Percentiles rank a stretch among this genome's conserved stretches.
These are phyloP conservation scores for Glaciozyma martinii DNA, from an alignment of 768 basidiomycete species.

Conservation along the genomic window DNA sequence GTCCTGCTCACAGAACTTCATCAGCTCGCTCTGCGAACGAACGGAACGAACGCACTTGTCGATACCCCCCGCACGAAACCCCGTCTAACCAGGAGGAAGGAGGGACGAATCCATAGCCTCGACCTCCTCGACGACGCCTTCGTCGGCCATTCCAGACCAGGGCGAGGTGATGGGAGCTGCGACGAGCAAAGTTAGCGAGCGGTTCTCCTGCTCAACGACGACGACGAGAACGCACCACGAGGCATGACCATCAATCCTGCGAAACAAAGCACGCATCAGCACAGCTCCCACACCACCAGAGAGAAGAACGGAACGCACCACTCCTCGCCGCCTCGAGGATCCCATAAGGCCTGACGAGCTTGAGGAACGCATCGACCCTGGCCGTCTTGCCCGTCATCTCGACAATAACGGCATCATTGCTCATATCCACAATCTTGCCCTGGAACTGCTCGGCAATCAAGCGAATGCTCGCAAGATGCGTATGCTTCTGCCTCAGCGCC, in stretches of 20 bases:
- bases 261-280: neutral
- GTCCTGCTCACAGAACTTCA: no score
- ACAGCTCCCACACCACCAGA: neutral
- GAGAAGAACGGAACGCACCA: constrained; percentile 50
- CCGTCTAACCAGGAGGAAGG: constrained; percentile 72
- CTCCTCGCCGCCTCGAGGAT: constrained; percentile 90
- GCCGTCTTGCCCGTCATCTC: constrained; percentile 88
- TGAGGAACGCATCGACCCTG: constrained; percentile 86
- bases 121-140: constrained; percentile 45
- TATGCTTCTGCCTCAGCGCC: constrained; percentile 78
- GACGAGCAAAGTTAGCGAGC: neutral
- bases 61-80: no score
- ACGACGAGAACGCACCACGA: constrained; percentile 40
- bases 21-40: neutral
- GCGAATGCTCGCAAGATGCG: constrained; percentile 78
- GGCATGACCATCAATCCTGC: constrained; percentile 97
- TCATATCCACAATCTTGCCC: constrained; percentile 86
- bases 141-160: constrained; percentile 53
- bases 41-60: no score
- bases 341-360: constrained; percentile 84
- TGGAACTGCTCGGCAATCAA: constrained; percentile 79
- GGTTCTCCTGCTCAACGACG: no score
- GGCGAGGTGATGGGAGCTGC: constrained; percentile 62
- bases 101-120: constrained; percentile 77
- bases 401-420: constrained; percentile 87